A percentile compares a stretch with the other conserved stretches of the same genome.
These are phyloP conservation scores for Globisporangium okanoganense DNA, from an alignment of 352 stramenopile genomes.

Conservation along the genomic window DNA sequence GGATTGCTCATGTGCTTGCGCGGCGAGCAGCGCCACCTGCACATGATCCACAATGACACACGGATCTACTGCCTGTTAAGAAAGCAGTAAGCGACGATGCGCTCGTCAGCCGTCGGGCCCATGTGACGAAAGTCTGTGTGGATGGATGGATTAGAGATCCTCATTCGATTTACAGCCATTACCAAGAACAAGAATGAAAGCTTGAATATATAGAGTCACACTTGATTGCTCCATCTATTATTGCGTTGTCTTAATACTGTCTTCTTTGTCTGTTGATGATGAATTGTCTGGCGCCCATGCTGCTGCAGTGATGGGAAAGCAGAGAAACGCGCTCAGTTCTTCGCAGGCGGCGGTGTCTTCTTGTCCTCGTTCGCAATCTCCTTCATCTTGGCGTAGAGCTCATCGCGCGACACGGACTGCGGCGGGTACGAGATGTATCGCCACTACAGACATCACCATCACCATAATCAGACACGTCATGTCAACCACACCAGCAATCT, in stretches of 20 bases:
- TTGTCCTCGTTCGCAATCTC: conserved; percentile 64
- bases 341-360: conserved; percentile 7
- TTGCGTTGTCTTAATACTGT: not conserved
- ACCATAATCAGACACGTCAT: too few relatives aligned
- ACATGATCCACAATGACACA: conserved; percentile 96
- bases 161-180: not conserved
- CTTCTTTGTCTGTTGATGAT: not conserved
- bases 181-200: conserved; percentile 2
- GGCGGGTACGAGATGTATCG: conserved; percentile 86
- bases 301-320: not conserved
- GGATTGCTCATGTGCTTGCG: conserved; percentile 97
- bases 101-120: not conserved
- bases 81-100: conserved; percentile 61
- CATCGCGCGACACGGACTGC: conserved; percentile 67
- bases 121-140: conserved; percentile 1
- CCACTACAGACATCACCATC: conserved; percentile 41
- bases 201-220: conserved; percentile 16
- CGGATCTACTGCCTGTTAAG: conserved; percentile 92
- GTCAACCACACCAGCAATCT: not conserved
- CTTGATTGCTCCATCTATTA: conserved; percentile 6
- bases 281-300: not conserved
- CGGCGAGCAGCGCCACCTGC: conserved; percentile 95
- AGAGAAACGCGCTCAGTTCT: conserved; percentile 6
- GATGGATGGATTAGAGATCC: not conserved
- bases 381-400: conserved; percentile 75